Base-by-base conservation (phyloP, 257 asterid species). In the Salvia hispanica region DNA sequence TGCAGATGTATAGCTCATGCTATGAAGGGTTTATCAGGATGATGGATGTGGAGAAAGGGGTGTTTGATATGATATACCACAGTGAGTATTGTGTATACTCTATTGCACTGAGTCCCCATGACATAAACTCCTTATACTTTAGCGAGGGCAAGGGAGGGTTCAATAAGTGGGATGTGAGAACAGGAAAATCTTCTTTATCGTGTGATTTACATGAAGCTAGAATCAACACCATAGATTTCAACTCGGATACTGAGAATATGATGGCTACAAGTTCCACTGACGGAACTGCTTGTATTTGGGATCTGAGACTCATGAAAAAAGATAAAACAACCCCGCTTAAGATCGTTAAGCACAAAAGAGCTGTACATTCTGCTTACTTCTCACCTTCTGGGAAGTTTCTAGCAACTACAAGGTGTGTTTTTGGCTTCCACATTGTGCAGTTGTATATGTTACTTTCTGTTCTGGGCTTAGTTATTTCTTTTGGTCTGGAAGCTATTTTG, bases 261-360 rank as follows among this genome's bases (percentile, higher is more conserved):
- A 75, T 93, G 84, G 95, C 88, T 46, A 93, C 97, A 61, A 82
- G 99, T 70, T 88, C 95, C 52, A 78, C 89, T 15, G 96, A 90
- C 73, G 85, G 87, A 66, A 82, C 92, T 54, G 99, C 92, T 74
- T 84, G 95, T 78, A 82, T 93, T 69, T 90, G 99, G 98, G 98
- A 93, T 80, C 75, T 93, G 87, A 82, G 97, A 77, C 64, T 58
- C 53, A 75, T 84, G 62, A 66, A 74, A 64, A 79, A 78, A 31
- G 64, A 74, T 46, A 75, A 62, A 58, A 80, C 78, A 34, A 68
- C 71, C 52, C 64, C 88, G 45, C 66, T 92, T 80, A 82, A 50
- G 69, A 77, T 77, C 42, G 70, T 88, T 76, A 53, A 37, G 69
- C 98, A 92, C 76, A 69, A 77, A 73, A 80, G 87, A 74, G 81